phyloP scores from a whole-genome alignment of 257 asterid species.

The Datura wrightii region DNA sequence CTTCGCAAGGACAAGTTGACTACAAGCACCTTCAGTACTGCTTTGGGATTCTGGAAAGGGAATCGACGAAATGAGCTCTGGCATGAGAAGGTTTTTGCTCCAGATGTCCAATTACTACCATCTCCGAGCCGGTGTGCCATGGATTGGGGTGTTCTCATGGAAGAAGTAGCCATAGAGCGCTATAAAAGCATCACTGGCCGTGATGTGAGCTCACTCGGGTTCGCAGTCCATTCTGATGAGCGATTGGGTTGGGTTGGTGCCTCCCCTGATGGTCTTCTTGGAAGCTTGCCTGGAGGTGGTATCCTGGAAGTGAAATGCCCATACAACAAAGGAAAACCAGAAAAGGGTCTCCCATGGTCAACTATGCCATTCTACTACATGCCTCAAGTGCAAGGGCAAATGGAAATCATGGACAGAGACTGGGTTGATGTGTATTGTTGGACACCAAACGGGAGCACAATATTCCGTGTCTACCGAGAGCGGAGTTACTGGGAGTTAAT shows the following conservation, averaged over 20 bases:
- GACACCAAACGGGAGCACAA: constrained; percentile 90
- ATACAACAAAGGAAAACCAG: constrained; percentile 88
- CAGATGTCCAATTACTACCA: constrained; percentile 41
- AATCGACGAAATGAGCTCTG: constrained; percentile 83
- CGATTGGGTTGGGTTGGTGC: constrained; percentile 84
- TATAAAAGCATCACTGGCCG: constrained; percentile 88
- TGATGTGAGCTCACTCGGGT: constrained; percentile 75
- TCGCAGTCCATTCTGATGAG: constrained; percentile 76
- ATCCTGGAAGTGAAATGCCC: constrained; percentile 97
- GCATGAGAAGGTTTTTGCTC: constrained; percentile 76
- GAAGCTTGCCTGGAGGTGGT: constrained; percentile 69
- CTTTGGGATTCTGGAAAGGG: constrained; percentile 94
- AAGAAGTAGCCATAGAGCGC: constrained; percentile 76
- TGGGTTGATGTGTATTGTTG: constrained; percentile 97
- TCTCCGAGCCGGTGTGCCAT: constrained; percentile 60
- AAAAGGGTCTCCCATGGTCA: constrained; percentile 78
- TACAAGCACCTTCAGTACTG: constrained; percentile 92
- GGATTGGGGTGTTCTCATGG: constrained; percentile 95
- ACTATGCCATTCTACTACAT: constrained; percentile 87
- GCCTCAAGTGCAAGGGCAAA: constrained; percentile 99
- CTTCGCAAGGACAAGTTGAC: constrained; percentile 92
- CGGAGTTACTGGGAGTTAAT: constrained; percentile 77
- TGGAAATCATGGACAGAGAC: constrained; percentile 92
- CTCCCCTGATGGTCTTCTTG: constrained; percentile 91
- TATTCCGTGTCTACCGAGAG: constrained; percentile 78